A percentile compares a stretch with the other conserved stretches of the same genome.
Evolutionary conservation across 2,329 filamentous ascomycete species (phyloP).

Genomic region (Fusarium brachygibbosum): DNA sequence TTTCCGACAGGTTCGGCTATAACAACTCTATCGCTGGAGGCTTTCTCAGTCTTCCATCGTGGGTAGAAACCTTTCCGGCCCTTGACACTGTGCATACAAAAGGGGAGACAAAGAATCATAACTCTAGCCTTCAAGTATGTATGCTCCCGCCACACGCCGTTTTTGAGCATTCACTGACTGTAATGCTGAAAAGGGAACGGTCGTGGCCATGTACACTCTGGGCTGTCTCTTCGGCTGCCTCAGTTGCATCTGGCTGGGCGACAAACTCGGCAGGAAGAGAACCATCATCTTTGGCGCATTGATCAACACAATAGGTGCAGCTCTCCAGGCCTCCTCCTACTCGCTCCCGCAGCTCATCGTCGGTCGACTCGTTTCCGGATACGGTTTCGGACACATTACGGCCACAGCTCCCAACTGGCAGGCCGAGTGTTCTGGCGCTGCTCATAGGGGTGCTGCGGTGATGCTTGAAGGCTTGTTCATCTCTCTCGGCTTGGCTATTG

Average conservation of each 20-base stretch:
- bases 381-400: constrained; percentile 9
- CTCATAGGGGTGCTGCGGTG: constrained; percentile 6
- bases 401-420: constrained; percentile 14
- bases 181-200: rapidly evolving
- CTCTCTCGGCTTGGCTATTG: not conserved
- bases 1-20: rapidly evolving
- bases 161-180: rapidly evolving
- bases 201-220: constrained; percentile 3
- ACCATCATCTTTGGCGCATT: constrained; percentile 1
- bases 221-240: constrained; percentile 14
- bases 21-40: constrained; percentile 18
- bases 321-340: constrained; percentile 1
- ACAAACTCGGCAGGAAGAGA: constrained; percentile 8
- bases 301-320: constrained; percentile 11
- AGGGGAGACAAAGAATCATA: not conserved
- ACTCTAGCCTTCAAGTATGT: constrained; percentile 5
- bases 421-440: constrained; percentile 10
- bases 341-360: constrained; percentile 3
- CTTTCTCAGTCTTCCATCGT: constrained; percentile 1
- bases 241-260: constrained; percentile 13
- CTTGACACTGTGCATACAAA: constrained; percentile 6
- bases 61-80: constrained; percentile 13
- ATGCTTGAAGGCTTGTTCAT: constrained; percentile 13
- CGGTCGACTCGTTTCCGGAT: constrained; percentile 5
- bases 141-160: rapidly evolving